Base-by-base conservation (phyloP, 805 yeast species). In the Starmerella bombicola region DNA sequence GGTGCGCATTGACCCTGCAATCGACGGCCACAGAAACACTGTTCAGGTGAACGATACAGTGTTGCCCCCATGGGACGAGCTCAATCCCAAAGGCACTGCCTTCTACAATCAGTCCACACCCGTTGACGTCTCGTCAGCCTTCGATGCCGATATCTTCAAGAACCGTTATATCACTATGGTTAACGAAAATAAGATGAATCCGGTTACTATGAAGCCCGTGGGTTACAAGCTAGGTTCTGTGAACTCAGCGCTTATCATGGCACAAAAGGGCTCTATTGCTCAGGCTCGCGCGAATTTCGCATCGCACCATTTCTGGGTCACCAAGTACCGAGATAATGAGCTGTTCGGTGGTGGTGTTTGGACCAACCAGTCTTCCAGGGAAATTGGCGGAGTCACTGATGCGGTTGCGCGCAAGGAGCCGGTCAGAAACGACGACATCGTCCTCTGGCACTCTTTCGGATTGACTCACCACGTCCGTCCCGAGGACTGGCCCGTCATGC, bases 401-500 rank as follows among this genome's bases (percentile, higher is more conserved):
- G 53, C 54, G 18, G 51, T 53, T 3, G 47, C 44, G 4, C 55
- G 58, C 34, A 44, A 47, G 22, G 81, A 85, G 79, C 76, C 78
- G 29, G 71, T 76, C 53, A 78, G 58, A 18, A 71, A 80, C 61
- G 75, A 76, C 17, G 86, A 80, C 52, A 57, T 74, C 41, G 84
- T 80, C 45, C 76, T 80, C 37, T 80, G 88, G 86, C 79, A 81
- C 51, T 79, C 88, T 35, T 59, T 81, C 58, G 85, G 82, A 20
- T 72, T 80, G 66, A 80, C 88, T 3, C 93, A 80, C 59, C 72
- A 79, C 54, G 50, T 46, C 25, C 72, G 81, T 51, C 74, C 78
- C 28, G 93, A 80, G 66, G 88, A 80, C 62, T 80, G 80, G 78
- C 91, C 91, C 38, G 85, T 80, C 35, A 80, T 80, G 93, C 85